Percentiles rank a stretch among this genome's conserved stretches.
Evolutionary conservation across 2,329 filamentous ascomycete genomes (phyloP).

Genomic region (Penicillium sp.): DNA sequence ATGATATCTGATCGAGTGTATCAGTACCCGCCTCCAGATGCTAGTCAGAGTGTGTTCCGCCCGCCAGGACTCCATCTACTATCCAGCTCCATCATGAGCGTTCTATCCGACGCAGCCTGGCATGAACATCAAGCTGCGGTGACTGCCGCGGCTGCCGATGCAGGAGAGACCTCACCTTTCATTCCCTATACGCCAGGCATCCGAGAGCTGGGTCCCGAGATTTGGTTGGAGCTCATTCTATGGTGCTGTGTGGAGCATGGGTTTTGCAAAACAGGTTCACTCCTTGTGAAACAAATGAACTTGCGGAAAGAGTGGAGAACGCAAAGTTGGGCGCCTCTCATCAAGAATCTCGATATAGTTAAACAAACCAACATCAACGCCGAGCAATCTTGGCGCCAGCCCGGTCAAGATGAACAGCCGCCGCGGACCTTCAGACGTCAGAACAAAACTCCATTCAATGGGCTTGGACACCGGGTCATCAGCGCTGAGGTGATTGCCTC

Average conservation of each 20-base stretch:
- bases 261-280: conserved; percentile 40
- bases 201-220: conserved; percentile 45
- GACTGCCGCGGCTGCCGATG: conserved; percentile 35
- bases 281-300: conserved; percentile 38
- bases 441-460: conserved; percentile 33
- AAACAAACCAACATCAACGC: conserved; percentile 36
- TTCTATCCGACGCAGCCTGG: conserved; percentile 48
- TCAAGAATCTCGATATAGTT: conserved; percentile 27
- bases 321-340: conserved; percentile 40
- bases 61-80: conserved; percentile 46
- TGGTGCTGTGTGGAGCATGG: conserved; percentile 51
- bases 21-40: conserved; percentile 32
- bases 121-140: conserved; percentile 40
- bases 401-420: conserved; percentile 19
- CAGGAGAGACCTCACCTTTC: conserved; percentile 39
- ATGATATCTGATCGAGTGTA: conserved; percentile 45
- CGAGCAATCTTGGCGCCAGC: conserved; percentile 37
- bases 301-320: conserved; percentile 38
- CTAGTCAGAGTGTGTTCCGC: conserved; percentile 33
- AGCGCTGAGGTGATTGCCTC: conserved; percentile 57
- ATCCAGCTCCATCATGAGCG: conserved; percentile 45
- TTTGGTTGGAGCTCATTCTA: conserved; percentile 50
- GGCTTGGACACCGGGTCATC: conserved; percentile 49
- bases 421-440: conserved; percentile 17
- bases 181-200: conserved; percentile 41